These are phyloP conservation scores for Dactylellina drechsleri DNA, from an alignment of 2,329 filamentous ascomycete species.

Conservation along the genomic window DNA sequence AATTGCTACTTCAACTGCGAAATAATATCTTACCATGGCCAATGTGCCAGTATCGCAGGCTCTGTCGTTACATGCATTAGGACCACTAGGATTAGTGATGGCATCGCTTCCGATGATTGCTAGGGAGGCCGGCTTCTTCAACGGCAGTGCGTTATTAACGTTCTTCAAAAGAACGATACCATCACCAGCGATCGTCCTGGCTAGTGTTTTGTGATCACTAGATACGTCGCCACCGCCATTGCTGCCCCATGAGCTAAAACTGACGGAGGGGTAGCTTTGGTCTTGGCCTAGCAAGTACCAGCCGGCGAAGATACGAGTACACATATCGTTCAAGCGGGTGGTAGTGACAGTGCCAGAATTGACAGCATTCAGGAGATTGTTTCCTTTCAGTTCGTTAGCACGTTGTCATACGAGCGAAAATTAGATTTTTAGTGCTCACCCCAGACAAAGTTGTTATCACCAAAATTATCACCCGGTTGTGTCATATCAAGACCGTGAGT, in stretches of 20 bases:
- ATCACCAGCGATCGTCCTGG: constrained; percentile 78
- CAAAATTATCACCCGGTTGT: constrained; percentile 86
- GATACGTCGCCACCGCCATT: constrained; percentile 78
- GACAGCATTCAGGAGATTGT: constrained; percentile 84
- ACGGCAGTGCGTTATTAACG: constrained; percentile 73
- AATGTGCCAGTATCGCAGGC: constrained; percentile 70
- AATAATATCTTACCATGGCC: constrained; percentile 64
- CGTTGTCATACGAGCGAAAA: no score
- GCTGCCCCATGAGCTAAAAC: constrained; percentile 87
- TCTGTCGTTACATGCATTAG: constrained; percentile 81
- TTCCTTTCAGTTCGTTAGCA: constrained; percentile 6
- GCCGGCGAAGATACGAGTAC: constrained; percentile 79
- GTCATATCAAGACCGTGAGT: constrained; percentile 79
- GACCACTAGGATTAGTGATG: constrained; percentile 76
- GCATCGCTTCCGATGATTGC: constrained; percentile 86
- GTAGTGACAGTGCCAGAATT: constrained; percentile 88
- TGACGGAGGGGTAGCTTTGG: constrained; percentile 68
- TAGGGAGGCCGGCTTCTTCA: constrained; percentile 80
- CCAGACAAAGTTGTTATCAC: constrained; percentile 80
- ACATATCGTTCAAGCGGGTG: constrained; percentile 92
- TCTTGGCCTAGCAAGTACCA: constrained; percentile 73
- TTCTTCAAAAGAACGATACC: constrained; percentile 94
- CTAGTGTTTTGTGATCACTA: constrained; percentile 76
- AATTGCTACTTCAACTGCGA: neutral
- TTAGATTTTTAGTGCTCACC: constrained; percentile 67